Evolutionary conservation across 345 rosid species (phyloP).

Genomic region (Acer campestre): DNA sequence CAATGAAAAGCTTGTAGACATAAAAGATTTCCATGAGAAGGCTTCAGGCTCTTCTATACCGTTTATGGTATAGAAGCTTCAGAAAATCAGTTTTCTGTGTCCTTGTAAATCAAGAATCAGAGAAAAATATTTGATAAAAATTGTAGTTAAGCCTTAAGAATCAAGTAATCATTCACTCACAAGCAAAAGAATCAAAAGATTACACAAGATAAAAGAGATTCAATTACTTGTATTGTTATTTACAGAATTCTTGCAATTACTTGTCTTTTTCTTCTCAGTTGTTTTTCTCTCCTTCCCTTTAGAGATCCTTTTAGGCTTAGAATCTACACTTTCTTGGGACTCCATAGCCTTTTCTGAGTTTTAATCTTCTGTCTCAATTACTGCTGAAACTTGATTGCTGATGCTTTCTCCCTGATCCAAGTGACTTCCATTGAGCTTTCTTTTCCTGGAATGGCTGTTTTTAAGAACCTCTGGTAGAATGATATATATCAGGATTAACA

Average conservation of each 20-base stretch:
- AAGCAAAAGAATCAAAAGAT: not conserved
- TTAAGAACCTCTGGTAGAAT: not conserved
- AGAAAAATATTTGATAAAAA: no score
- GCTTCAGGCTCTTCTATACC: not conserved
- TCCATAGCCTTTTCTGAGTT: slow-evolving; percentile 23
- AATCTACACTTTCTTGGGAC: slow-evolving; percentile 57
- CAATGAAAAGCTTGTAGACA: not conserved
- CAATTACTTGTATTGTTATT: slow-evolving; percentile 46
- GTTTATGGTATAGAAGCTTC: not conserved
- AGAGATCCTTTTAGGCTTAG: slow-evolving; percentile 40
- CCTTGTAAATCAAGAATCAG: not conserved
- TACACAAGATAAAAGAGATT: slow-evolving; percentile 51
- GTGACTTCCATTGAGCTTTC: slow-evolving; percentile 21
- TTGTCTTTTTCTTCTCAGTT: slow-evolving; percentile 35
- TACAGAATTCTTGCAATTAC: slow-evolving; percentile 32
- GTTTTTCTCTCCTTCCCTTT: slow-evolving; percentile 30
- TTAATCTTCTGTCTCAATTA: slow-evolving; percentile 33
- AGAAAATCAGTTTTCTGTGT: not conserved
- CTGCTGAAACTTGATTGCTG: slow-evolving; percentile 35
- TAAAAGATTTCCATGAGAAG: not conserved
- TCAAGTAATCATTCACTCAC: not conserved
- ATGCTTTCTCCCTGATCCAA: slow-evolving; percentile 23
- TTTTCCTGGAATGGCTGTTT: slow-evolving; percentile 17
- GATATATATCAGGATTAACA: slow-evolving; percentile 20
- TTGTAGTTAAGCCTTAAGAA: not conserved